phyloP scores from a whole-genome alignment of 495 filamentous ascomycete species.

The Bathelium albidoporum region DNA sequence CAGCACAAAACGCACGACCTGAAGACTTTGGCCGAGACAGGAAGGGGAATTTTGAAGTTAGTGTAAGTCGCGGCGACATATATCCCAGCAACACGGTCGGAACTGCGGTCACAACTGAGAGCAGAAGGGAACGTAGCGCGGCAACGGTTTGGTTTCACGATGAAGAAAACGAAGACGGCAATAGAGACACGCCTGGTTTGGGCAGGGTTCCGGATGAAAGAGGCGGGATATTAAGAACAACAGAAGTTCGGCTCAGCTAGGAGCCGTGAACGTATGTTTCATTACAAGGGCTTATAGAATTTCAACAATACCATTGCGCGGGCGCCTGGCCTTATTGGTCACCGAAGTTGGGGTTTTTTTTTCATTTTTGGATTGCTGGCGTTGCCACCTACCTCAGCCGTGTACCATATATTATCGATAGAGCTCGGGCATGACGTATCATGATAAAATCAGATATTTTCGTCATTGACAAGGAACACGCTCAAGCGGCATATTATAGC shows the following conservation, averaged over 20 bases:
- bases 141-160: neutral
- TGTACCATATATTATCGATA: no score
- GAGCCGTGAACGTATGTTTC: neutral
- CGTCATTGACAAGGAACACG: no score
- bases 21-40: neutral
- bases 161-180: neutral
- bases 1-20: slow-evolving; percentile 1
- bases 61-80: neutral
- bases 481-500: no score
- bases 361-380: no score
- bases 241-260: slow-evolving; percentile 15
- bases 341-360: no score
- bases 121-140: neutral
- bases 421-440: no score
- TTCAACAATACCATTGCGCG: no score
- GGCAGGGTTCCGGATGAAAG: slow-evolving; percentile 8
- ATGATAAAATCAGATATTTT: no score
- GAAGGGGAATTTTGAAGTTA: neutral
- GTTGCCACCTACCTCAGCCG: no score
- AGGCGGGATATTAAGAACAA: slow-evolving; percentile 18
- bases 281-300: no score
- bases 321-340: no score
- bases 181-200: neutral
- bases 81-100: neutral
- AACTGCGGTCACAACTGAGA: neutral